Conservation (phyloP, 345 rosid species). For the Brassica carinata region DNA sequence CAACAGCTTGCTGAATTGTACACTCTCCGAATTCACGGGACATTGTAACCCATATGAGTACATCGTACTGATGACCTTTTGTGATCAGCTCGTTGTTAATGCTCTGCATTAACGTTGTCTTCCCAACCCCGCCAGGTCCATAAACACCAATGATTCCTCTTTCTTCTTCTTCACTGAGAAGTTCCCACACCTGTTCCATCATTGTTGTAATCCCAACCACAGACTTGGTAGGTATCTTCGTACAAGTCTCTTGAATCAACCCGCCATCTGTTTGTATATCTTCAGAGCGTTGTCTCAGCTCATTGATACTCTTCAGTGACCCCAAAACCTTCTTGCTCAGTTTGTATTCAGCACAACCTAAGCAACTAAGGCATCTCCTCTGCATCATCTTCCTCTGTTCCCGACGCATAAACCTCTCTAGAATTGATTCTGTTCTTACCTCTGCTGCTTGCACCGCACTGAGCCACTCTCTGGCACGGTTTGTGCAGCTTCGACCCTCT, state of each 20-base stretch:
- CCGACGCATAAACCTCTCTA: conserved; percentile 1
- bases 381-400: conserved; percentile 5
- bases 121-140: conserved; percentile 43
- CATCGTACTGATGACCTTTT: conserved; percentile 36
- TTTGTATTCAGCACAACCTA: conserved; percentile 19
- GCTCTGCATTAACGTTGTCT: conserved; percentile 39
- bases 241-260: background rate
- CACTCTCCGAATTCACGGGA: conserved; percentile 41
- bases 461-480: conserved; percentile 31
- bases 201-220: conserved; percentile 15
- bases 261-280: conserved; percentile 24
- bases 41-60: conserved; percentile 47
- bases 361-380: conserved; percentile 22
- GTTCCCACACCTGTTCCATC: conserved; percentile 21
- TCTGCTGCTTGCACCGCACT: background rate
- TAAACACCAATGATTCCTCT: conserved; percentile 35
- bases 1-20: conserved; percentile 45
- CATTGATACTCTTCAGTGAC: conserved; percentile 12
- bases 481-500: conserved; percentile 27
- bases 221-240: conserved; percentile 30
- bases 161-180: conserved; percentile 31
- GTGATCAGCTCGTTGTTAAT: conserved; percentile 39
- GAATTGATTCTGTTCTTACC: conserved; percentile 1
- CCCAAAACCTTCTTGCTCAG: conserved; percentile 18
- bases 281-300: conserved; percentile 24